phyloP scores from a whole-genome alignment of 225 moss, liverwort and hornwort genomes.

The Asterella californica region DNA sequence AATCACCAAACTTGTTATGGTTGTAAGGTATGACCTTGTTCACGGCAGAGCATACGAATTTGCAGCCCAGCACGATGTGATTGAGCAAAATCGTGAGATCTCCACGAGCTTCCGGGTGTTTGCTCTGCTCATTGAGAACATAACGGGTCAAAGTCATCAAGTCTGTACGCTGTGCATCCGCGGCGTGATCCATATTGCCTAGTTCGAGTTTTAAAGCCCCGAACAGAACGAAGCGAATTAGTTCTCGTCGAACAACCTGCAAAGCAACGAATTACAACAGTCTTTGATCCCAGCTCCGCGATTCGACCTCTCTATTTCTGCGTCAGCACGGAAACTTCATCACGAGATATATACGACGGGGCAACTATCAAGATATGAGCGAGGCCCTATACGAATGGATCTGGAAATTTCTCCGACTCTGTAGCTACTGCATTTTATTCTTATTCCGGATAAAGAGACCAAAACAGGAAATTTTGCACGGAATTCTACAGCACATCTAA shows the following conservation, averaged over 20 bases:
- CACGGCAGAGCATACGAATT: conserved; percentile 96
- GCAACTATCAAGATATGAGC: neutral
- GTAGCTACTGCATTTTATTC: neutral
- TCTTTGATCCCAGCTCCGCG: neutral
- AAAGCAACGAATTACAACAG: neutral
- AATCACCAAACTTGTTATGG: neutral
- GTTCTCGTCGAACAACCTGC: neutral
- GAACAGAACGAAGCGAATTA: neutral
- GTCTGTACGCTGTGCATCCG: conserved; percentile 84
- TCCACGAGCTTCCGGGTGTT: conserved; percentile 83
- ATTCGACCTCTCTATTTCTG: neutral
- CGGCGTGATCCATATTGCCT: conserved; percentile 67
- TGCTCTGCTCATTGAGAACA: conserved; percentile 96
- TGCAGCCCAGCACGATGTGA: conserved; percentile 97
- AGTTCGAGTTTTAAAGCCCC: neutral
- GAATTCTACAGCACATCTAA: neutral
- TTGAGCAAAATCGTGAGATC: conserved; percentile 97
- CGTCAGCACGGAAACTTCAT: neutral
- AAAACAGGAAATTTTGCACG: neutral
- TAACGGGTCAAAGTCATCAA: conserved; percentile 89
- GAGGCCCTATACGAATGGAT: neutral
- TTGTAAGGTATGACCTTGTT: conserved; percentile 65
- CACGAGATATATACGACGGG: neutral
- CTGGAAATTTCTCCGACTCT: neutral
- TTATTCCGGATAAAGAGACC: neutral